Conservation (phyloP, 2,329 filamentous ascomycete genomes). For the Exophiala viscosa region DNA sequence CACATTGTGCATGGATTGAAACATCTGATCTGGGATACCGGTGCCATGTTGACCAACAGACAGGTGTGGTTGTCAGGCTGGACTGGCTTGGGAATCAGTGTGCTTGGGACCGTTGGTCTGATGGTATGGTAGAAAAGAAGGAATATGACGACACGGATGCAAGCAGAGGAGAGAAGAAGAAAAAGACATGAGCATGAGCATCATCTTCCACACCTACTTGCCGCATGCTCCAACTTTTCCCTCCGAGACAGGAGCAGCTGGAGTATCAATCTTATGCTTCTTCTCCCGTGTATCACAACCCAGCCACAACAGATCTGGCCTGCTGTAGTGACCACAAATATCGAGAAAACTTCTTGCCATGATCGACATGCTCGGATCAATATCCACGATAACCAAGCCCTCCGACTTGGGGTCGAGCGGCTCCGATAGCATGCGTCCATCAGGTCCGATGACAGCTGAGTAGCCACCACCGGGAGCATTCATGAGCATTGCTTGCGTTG, state of each 20-base stretch:
- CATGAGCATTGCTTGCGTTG: slow-evolving; percentile 41
- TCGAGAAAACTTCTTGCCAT: slow-evolving; percentile 45
- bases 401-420: slow-evolving; percentile 39
- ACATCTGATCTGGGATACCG: slow-evolving; percentile 68
- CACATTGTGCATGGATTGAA: slow-evolving; percentile 64
- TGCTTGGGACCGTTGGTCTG: slow-evolving; percentile 13
- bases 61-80: slow-evolving; percentile 63
- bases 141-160: not conserved
- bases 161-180: not conserved
- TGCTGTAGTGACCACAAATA: slow-evolving; percentile 48
- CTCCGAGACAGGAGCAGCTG: slow-evolving; percentile 1
- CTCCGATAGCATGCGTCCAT: slow-evolving; percentile 46
- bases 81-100: slow-evolving; percentile 36
- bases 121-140: slow-evolving; percentile 8
- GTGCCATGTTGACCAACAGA: slow-evolving; percentile 59
- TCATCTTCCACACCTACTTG: not conserved
- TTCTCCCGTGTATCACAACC: slow-evolving; percentile 29
- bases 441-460: slow-evolving; percentile 49
- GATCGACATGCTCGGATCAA: slow-evolving; percentile 44
- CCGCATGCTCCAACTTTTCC: not conserved
- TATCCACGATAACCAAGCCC: slow-evolving; percentile 48
- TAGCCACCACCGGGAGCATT: slow-evolving; percentile 41
- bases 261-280: slow-evolving; percentile 20
- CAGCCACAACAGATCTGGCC: slow-evolving; percentile 52
- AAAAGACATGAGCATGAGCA: not conserved